phyloP scores from a whole-genome alignment of 805 yeast species.

The Cyberlindnera xishuangbannaensis region DNA sequence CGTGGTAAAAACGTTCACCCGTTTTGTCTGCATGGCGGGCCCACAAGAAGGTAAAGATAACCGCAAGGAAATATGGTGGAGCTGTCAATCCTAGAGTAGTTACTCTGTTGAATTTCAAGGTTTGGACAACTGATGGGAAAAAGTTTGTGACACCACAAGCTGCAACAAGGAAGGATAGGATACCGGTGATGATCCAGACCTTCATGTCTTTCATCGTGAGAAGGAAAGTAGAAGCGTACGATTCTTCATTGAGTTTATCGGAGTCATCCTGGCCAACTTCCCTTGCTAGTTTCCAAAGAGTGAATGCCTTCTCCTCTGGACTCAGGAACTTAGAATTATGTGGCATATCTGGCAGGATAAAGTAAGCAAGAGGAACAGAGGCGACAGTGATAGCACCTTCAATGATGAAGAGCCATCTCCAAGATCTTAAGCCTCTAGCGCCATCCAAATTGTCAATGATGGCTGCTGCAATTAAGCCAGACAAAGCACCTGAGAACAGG shows the following conservation, averaged over 20 bases:
- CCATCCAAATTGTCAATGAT: conserved; percentile 34
- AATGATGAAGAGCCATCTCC: conserved; percentile 64
- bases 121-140: conserved; percentile 55
- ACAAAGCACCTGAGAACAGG: conserved; percentile 46
- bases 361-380: conserved; percentile 42
- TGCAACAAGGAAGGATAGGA: conserved; percentile 41
- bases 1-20: conserved; percentile 52
- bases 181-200: conserved; percentile 41
- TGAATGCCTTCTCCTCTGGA: conserved; percentile 37
- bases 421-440: conserved; percentile 42
- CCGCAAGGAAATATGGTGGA: conserved; percentile 52
- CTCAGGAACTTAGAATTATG: conserved; percentile 40
- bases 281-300: conserved; percentile 24
- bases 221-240: conserved; percentile 31
- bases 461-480: conserved; percentile 50
- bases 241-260: conserved; percentile 21
- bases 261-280: conserved; percentile 27
- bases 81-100: conserved; percentile 52
- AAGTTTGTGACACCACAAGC: conserved; percentile 58
- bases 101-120: conserved; percentile 44
- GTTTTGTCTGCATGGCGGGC: conserved; percentile 51
- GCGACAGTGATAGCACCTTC: conserved; percentile 50
- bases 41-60: conserved; percentile 44
- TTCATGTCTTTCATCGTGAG: conserved; percentile 36
- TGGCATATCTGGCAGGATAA: conserved; percentile 49